These are phyloP conservation scores for Xylariaceae sp. DNA, from an alignment of 2,329 filamentous ascomycete species.

Conservation along the genomic window DNA sequence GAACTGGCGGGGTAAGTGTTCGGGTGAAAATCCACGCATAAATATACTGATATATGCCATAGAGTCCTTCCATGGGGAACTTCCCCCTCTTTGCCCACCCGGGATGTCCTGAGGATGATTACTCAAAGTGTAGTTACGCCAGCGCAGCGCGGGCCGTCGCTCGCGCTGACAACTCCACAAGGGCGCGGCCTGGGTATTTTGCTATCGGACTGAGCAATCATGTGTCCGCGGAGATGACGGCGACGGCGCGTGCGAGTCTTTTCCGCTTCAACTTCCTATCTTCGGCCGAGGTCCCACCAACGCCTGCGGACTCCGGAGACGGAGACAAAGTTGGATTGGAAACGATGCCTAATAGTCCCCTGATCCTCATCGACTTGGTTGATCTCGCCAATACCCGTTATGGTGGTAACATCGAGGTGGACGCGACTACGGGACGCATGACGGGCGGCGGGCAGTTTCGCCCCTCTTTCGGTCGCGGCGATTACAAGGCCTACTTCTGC, in stretches of 20 bases:
- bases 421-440: constrained; percentile 48
- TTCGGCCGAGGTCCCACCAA: constrained; percentile 22
- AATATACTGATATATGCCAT: constrained; percentile 16
- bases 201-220: constrained; percentile 50
- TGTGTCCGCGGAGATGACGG: constrained; percentile 56
- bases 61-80: constrained; percentile 45
- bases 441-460: constrained; percentile 53
- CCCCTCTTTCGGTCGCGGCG: constrained; percentile 56
- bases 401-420: constrained; percentile 46
- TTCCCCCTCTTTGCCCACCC: constrained; percentile 49
- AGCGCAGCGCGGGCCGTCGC: constrained; percentile 41
- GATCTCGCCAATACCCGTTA: constrained; percentile 49
- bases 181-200: constrained; percentile 56
- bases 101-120: constrained; percentile 43
- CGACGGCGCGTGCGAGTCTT: constrained; percentile 51
- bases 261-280: constrained; percentile 54
- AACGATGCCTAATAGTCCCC: constrained; percentile 40
- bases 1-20: constrained; percentile 31
- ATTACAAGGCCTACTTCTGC: constrained; percentile 55
- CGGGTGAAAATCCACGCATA: background rate
- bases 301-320: constrained; percentile 7
- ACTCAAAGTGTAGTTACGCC: constrained; percentile 46
- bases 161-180: constrained; percentile 45
- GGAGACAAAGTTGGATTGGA: background rate
- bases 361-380: constrained; percentile 55